Conservation (phyloP, 306 rosid genomes). For the Sicyos edulis region DNA sequence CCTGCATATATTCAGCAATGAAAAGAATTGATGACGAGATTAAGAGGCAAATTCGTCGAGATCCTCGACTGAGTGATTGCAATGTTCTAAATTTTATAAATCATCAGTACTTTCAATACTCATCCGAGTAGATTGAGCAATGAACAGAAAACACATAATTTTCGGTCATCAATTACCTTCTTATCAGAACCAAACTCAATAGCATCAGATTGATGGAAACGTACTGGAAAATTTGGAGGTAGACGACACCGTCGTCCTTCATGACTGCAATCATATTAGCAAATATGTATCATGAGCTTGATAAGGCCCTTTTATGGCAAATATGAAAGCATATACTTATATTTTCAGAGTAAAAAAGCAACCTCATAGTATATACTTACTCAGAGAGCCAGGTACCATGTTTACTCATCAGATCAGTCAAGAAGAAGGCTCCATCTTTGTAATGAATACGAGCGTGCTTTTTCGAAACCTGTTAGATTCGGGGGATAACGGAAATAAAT, state of each 20-base stretch:
- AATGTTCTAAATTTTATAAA: background rate
- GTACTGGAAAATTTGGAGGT: conserved; percentile 54
- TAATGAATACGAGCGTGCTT: conserved; percentile 60
- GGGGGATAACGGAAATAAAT: background rate
- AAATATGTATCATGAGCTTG: background rate
- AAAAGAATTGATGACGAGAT: background rate
- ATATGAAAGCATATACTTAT: background rate
- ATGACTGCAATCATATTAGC: conserved; percentile 37
- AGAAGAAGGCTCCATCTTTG: conserved; percentile 68
- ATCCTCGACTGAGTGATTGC: too few relatives aligned
- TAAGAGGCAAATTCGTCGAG: background rate
- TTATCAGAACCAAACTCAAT: conserved; percentile 75
- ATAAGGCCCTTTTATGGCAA: background rate
- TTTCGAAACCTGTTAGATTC: conserved; percentile 52
- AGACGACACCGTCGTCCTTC: conserved; percentile 55
- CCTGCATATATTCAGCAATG: conserved; percentile 32
- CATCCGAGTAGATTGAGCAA: too few relatives aligned
- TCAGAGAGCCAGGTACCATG: conserved; percentile 79
- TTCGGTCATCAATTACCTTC: conserved; percentile 40
- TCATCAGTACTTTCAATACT: too few relatives aligned
- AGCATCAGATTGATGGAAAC: conserved; percentile 54
- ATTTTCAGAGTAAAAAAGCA: too few relatives aligned
- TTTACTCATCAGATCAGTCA: conserved; percentile 66
- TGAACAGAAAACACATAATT: background rate
- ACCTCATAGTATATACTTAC: conserved; percentile 41